These are phyloP conservation scores for Amanita brunnescens DNA, from an alignment of 768 basidiomycete species.

Conservation along the genomic window DNA sequence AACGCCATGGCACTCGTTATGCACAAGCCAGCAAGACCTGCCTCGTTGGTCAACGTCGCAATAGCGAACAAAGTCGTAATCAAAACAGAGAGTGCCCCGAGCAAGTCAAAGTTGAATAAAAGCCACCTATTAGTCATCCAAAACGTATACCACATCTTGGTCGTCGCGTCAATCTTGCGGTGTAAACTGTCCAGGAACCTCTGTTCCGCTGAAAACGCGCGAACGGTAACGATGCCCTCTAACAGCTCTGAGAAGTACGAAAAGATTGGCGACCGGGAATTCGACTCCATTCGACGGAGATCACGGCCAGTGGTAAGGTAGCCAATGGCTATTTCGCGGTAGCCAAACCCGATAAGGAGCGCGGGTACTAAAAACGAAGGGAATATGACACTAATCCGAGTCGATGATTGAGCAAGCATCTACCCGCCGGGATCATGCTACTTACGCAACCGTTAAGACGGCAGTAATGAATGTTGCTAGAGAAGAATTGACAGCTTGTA, in stretches of 20 bases:
- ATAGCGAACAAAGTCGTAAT: constrained; percentile 73
- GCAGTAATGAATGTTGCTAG: constrained; percentile 72
- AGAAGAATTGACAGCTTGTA: constrained; percentile 72
- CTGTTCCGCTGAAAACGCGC: constrained; percentile 80
- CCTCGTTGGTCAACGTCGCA: constrained; percentile 40
- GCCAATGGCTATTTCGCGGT: constrained; percentile 60
- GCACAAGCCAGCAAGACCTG: constrained; percentile 62
- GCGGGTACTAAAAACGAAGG: constrained; percentile 81
- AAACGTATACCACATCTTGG: constrained; percentile 80
- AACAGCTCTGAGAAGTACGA: constrained; percentile 76
- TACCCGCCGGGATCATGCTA: constrained; percentile 9
- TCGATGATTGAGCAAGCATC: background rate
- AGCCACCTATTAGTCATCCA: constrained; percentile 92
- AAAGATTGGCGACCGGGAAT: constrained; percentile 76
- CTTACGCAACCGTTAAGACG: constrained; percentile 62
- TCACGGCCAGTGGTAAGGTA: constrained; percentile 79
- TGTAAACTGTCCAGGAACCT: constrained; percentile 73
- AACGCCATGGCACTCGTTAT: constrained; percentile 64
- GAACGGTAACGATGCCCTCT: constrained; percentile 87
- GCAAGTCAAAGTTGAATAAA: constrained; percentile 69
- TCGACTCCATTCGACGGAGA: constrained; percentile 85
- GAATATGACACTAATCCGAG: constrained; percentile 58
- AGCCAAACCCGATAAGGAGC: constrained; percentile 60
- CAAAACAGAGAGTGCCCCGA: constrained; percentile 68
- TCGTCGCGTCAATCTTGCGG: constrained; percentile 67